phyloP scores from a whole-genome alignment of 2,329 filamentous ascomycete species.

The Bipolaris bicolor region DNA sequence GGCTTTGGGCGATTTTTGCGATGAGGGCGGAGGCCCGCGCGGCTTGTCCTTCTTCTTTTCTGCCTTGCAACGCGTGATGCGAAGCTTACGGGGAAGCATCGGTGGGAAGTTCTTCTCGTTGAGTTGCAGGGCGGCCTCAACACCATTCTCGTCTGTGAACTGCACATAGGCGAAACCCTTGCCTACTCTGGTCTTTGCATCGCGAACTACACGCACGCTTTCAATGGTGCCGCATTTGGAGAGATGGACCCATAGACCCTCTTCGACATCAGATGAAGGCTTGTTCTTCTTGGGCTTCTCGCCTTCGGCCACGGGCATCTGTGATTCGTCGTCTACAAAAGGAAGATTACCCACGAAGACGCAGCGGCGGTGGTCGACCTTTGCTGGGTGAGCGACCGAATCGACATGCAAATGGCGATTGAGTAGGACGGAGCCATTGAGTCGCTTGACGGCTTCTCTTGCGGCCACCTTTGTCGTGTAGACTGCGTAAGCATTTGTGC shows the following conservation, averaged over 20 bases:
- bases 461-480: constrained; percentile 79
- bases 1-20: constrained; percentile 15
- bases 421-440: constrained; percentile 85
- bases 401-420: constrained; percentile 90
- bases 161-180: constrained; percentile 99
- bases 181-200: constrained; percentile 87
- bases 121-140: constrained; percentile 87
- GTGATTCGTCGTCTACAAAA: constrained; percentile 90
- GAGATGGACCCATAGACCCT: constrained; percentile 88
- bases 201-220: constrained; percentile 89
- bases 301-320: constrained; percentile 66
- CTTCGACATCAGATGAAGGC: constrained; percentile 83
- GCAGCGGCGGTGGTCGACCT: constrained; percentile 83
- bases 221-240: constrained; percentile 81
- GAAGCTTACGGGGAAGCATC: constrained; percentile 85
- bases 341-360: constrained; percentile 96
- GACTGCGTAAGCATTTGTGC: constrained; percentile 92
- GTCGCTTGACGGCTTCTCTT: constrained; percentile 72
- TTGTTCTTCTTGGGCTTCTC: constrained; percentile 70
- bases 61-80: constrained; percentile 85
- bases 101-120: constrained; percentile 93
- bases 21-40: constrained; percentile 37
- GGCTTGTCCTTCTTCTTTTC: constrained; percentile 52
- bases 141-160: constrained; percentile 83
- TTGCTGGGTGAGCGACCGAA: constrained; percentile 83